A percentile compares a stretch with the other conserved stretches of the same genome.
Conservation (phyloP, 106 monocot species). For the Narthecium ossifragum region DNA sequence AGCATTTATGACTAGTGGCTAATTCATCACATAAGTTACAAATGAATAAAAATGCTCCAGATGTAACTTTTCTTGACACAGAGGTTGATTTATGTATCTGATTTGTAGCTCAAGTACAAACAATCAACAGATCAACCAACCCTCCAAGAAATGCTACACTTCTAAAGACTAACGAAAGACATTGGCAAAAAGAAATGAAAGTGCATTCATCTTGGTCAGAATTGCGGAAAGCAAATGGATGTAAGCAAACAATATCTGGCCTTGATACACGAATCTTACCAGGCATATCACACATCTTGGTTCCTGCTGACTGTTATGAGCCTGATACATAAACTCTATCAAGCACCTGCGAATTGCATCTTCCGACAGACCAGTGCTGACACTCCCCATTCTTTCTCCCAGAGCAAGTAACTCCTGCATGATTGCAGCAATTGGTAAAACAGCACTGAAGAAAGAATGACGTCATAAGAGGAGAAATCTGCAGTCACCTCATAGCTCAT, state of each 20-base stretch:
- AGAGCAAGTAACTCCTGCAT: constrained; percentile 66
- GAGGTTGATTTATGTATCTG: background rate
- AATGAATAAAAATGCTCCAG: background rate
- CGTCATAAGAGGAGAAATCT: background rate
- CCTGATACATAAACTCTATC: constrained; percentile 6
- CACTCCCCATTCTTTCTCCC: constrained; percentile 70
- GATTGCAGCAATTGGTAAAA: background rate
- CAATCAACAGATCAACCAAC: too few species aligned
- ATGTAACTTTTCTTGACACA: too few species aligned
- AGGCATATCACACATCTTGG: constrained; percentile 50
- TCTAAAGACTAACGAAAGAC: too few species aligned
- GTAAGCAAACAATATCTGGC: too few species aligned
- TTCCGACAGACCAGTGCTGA: constrained; percentile 52
- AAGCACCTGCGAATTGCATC: constrained; percentile 33
- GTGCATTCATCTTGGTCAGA: too few species aligned
- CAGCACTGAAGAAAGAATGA: background rate
- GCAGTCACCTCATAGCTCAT: constrained; percentile 59
- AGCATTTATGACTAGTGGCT: too few species aligned
- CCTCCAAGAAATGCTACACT: too few species aligned
- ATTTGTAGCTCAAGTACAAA: too few species aligned
- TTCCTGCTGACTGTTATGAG: constrained; percentile 10
- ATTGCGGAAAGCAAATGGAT: too few species aligned
- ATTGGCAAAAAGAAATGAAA: too few species aligned
- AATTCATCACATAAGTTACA: background rate
- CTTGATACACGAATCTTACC: too few species aligned